Conservation (phyloP, 306 rosid genomes). For the Prunus davidiana region DNA sequence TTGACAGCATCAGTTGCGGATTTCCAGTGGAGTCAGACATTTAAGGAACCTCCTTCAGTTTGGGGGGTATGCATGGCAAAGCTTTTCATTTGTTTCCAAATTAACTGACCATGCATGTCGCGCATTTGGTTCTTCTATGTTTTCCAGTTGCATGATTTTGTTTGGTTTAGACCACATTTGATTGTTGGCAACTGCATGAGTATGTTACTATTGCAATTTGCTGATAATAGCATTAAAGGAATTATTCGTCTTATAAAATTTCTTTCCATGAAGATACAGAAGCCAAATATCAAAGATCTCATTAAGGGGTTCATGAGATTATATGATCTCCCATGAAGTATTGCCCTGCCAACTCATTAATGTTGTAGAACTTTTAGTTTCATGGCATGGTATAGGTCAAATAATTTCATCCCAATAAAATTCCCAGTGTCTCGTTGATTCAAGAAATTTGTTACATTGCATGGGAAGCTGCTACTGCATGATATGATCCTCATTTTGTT, state of each 20-base stretch:
- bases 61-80: slow-evolving; percentile 79
- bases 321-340: neutral
- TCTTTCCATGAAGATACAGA: neutral
- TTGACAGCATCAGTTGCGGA: slow-evolving; percentile 93
- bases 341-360: neutral
- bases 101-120: neutral
- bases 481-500: slow-evolving; percentile 5
- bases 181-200: neutral
- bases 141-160: neutral
- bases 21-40: slow-evolving; percentile 98
- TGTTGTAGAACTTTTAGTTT: neutral
- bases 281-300: neutral
- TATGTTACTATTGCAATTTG: neutral
- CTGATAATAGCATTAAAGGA: neutral
- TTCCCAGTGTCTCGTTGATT: neutral
- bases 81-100: slow-evolving; percentile 20
- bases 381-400: neutral
- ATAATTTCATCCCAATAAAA: neutral
- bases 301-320: neutral
- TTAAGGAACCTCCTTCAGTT: slow-evolving; percentile 91
- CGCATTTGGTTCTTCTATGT: neutral
- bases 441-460: neutral
- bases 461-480: neutral
- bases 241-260: neutral
- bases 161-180: neutral